These are phyloP conservation scores for Cadophora gregata DNA, from an alignment of 2,329 filamentous ascomycete genomes.

Conservation along the genomic window DNA sequence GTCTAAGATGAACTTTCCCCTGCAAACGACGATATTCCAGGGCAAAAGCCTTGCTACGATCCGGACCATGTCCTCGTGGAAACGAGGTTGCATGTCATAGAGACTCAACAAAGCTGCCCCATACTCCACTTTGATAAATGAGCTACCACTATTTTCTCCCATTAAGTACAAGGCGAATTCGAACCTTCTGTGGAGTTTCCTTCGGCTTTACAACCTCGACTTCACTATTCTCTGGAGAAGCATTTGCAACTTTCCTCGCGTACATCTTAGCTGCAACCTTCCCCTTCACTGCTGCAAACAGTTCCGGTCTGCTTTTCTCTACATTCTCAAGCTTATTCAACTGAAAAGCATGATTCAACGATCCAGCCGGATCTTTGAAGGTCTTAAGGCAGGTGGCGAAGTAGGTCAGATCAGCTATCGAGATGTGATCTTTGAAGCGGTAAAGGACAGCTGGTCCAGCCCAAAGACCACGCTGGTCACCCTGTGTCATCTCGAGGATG, in stretches of 20 bases:
- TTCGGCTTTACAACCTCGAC: not conserved
- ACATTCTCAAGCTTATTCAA: not conserved
- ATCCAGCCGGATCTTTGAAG: not conserved
- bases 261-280: not conserved
- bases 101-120: no score
- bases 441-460: not conserved
- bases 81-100: no score
- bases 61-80: no score
- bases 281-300: not conserved
- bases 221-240: not conserved
- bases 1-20: no score
- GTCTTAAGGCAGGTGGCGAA: not conserved
- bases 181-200: not conserved
- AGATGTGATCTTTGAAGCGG: not conserved
- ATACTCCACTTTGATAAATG: not conserved
- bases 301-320: not conserved
- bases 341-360: not conserved
- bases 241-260: not conserved
- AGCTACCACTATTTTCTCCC: not conserved
- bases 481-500: constrained; percentile 8
- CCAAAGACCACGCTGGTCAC: constrained; percentile 6
- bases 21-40: no score
- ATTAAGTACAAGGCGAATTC: not conserved
- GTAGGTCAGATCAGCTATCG: not conserved
- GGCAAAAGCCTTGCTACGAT: no score